Evolutionary conservation across 106 monocot species (phyloP), one percentile per base, ranked within the genome.

Genomic region (Amphibolis antarctica): DNA sequence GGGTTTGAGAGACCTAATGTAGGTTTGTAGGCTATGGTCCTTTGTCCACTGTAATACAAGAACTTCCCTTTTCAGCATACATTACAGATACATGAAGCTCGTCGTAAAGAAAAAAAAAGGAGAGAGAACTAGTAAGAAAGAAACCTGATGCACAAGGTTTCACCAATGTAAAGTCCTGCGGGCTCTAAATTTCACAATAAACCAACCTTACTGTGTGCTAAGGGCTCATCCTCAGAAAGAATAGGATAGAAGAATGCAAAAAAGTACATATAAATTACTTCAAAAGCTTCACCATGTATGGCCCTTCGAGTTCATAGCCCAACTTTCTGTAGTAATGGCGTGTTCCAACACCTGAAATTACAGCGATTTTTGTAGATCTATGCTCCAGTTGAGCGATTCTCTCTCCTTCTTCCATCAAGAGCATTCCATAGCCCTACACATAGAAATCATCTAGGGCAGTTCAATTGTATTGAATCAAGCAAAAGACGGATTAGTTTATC

Each of bases 341-440:
- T 0, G 98, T 98, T 11, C 98, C 98, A 20, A 98, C 91, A 54
- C 98, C 98, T 9, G 98, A 98, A 60, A 98, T 98, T 27, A 98
- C 91, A 50, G 91, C 98, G 25, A 98, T 25, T 76, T 91, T 98
- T 30, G 63, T 73, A 1, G 91, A 98, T 36, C 82, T 69, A 31
- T 98, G 98, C 68, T 98, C 98, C 64, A 77, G 79, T 55, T 31
- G 22, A 55, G 91, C 91, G 55, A 98, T 98, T 53, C 84, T 79
- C 75, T 98, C 98, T 1, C 87, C 98, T 74, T 98, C 98, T 74
- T 98, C 98, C 98, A 98, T 98, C 60, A 98, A 47, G 0, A 98
- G 77, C 31, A 91, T 98, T 36, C 98, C 98, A 71, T 91, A 98
- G 31, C 98, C 98, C 98, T 98, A 70, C 17, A 67, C 46, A 29